Base-by-base conservation (phyloP, 345 rosid genomes). In the Populus ilicifolia region DNA sequence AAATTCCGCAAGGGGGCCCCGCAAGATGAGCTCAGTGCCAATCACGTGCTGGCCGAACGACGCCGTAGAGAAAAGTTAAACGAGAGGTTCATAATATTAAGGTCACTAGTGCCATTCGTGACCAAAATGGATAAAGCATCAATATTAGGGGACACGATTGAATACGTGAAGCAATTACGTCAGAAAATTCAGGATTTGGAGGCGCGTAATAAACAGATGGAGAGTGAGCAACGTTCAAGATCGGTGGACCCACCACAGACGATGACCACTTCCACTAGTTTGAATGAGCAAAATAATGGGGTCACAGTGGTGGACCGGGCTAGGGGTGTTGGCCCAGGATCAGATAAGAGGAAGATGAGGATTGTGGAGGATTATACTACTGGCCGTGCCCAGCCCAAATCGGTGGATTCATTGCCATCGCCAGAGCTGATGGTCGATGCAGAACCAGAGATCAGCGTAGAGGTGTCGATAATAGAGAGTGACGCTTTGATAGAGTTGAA, bases 111-210 rank as follows among this genome's bases (percentile, higher is more conserved):
- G 71, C 99, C 99, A 18, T 94, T 94, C 76, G 97, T 96, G 54
- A 94, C 98, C 16, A 94, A 96, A 78, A 92, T 96, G 98, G 99
- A 96, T 86, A 96, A 96, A 87, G 97, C 94, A 6, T 96, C 99
- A 4, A 94, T 96, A 73, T 79, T 96, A 9, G 99, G 98, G 6
- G 99, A 96, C 84, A 91, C 99, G 8, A 96, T 96, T 2, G 97
- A 92, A 84, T 96, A 94, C 76, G 88, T 96, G 83, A 94, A 96
- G 79, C 99, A 96, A 77, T 85, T 96, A 8, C 83, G 89, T 12
- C 89, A 88, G 79, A 92, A 90, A 84, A 86, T 94, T 20, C 94
- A 91, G 78, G 99, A 96, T 70, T 83, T 96, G 5, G 99, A 92
- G 82, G 41, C 86, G 0, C 81, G 75, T 54, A 90, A 85, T 77